Evolutionary conservation across 192 early-diverging fungal species (phyloP).

Genomic region (Mycoemilia scoparia): DNA sequence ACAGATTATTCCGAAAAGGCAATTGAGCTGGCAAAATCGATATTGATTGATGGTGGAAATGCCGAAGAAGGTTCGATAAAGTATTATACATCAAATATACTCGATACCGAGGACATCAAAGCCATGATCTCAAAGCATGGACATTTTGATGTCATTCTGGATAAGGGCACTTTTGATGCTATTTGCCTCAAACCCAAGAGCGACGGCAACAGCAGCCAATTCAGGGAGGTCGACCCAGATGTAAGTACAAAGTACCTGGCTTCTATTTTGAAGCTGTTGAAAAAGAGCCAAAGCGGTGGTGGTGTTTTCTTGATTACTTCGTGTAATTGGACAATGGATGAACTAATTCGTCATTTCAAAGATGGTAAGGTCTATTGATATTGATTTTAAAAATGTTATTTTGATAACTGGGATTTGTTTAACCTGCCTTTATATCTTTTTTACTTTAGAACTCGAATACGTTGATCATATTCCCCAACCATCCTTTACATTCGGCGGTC

Average conservation of each 20-base stretch:
- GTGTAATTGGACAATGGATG: conserved; percentile 87
- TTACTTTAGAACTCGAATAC: conserved; percentile 38
- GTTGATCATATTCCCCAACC: conserved; percentile 59
- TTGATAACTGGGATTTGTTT: neutral
- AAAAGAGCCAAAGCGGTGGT: conserved; percentile 30
- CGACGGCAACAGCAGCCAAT: conserved; percentile 13
- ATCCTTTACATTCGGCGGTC: conserved; percentile 76
- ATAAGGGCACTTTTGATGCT: conserved; percentile 92
- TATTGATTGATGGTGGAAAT: conserved; percentile 30
- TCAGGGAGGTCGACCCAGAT: conserved; percentile 23
- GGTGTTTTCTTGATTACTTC: conserved; percentile 67
- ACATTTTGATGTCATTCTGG: conserved; percentile 46
- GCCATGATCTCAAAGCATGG: too few species aligned
- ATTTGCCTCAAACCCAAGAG: conserved; percentile 50
- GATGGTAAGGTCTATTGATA: too few species aligned
- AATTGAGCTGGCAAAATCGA: conserved; percentile 45
- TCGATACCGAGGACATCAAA: conserved; percentile 26
- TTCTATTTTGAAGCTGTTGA: conserved; percentile 42
- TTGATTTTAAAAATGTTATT: neutral
- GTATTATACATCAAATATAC: conserved; percentile 39
- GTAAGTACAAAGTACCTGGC: conserved; percentile 33
- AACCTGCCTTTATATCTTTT: too few species aligned
- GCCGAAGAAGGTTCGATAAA: conserved; percentile 26
- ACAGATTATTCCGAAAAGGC: conserved; percentile 74
- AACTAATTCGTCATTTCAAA: conserved; percentile 42